Evolutionary conservation across 805 yeast species (phyloP).

Genomic region (Spathaspora girioi): DNA sequence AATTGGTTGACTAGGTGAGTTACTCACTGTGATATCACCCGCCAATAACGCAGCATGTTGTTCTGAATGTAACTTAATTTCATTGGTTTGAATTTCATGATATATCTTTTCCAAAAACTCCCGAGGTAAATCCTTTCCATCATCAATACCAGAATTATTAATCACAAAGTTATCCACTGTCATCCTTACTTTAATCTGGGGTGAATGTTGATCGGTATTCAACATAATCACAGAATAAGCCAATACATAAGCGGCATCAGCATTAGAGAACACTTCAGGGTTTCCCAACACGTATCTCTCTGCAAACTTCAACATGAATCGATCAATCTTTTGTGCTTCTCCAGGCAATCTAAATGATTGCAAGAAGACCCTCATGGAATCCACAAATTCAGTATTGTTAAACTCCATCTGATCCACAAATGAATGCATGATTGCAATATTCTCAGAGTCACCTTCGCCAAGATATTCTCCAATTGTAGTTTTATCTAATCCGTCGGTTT

Average conservation of each 20-base stretch:
- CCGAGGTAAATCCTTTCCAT: conserved; percentile 76
- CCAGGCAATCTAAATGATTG: conserved; percentile 95
- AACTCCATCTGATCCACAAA: conserved; percentile 90
- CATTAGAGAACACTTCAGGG: conserved; percentile 82
- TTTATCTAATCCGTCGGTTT: conserved; percentile 75
- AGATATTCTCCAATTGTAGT: conserved; percentile 84
- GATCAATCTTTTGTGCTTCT: conserved; percentile 95
- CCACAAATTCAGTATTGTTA: conserved; percentile 64
- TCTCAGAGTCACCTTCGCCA: conserved; percentile 81
- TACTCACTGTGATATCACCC: conserved; percentile 41
- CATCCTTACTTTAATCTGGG: conserved; percentile 85
- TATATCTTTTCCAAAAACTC: conserved; percentile 68
- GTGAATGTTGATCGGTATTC: conserved; percentile 91
- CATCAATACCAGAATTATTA: conserved; percentile 90
- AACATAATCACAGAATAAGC: conserved; percentile 90
- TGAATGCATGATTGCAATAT: conserved; percentile 84
- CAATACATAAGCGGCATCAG: conserved; percentile 89
- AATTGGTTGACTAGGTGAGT: conserved; percentile 33
- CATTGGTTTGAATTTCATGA: conserved; percentile 76
- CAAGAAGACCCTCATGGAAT: conserved; percentile 77
- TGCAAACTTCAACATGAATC: conserved; percentile 96
- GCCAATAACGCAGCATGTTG: conserved; percentile 87
- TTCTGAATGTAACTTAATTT: conserved; percentile 87
- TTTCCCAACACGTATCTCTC: conserved; percentile 86
- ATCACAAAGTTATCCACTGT: conserved; percentile 78